Percentiles rank a stretch among this genome's conserved stretches.
Conservation (phyloP, 345 rosid species). For the Gossypium rotundifolium region DNA sequence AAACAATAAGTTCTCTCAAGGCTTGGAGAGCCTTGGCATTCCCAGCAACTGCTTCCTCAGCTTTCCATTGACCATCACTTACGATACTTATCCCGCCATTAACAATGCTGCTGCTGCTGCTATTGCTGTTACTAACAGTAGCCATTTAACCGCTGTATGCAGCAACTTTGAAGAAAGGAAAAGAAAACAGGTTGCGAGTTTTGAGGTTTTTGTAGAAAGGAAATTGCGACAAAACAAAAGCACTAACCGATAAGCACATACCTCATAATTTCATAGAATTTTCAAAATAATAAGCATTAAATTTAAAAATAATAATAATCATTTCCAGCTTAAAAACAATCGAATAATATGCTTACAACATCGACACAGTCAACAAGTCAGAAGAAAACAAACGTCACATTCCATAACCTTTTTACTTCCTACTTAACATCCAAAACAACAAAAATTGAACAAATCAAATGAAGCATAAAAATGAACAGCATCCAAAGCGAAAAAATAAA, state of each 20-base stretch:
- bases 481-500: neutral
- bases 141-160: neutral
- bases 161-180: neutral
- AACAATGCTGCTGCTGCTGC: slow-evolving; percentile 17
- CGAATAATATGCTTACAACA: neutral
- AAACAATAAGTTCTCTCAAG: slow-evolving; percentile 74
- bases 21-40: slow-evolving; percentile 70
- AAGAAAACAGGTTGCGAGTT: neutral
- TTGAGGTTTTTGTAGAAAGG: neutral
- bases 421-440: neutral
- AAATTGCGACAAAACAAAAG: neutral
- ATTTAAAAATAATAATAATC: neutral
- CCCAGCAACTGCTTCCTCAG: slow-evolving; percentile 79
- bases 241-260: neutral
- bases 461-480: neutral
- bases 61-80: slow-evolving; percentile 33
- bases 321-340: neutral
- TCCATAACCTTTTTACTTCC: neutral
- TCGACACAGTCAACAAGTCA: neutral
- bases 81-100: neutral
- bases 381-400: neutral
- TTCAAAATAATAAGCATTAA: neutral
- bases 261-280: neutral
- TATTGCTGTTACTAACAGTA: slow-evolving; percentile 9
- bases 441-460: neutral